Percentiles rank a stretch among this genome's conserved stretches.
These are phyloP conservation scores for Myriosclerotinia curreyana DNA, from an alignment of 2,329 filamentous ascomycete species.

Conservation along the genomic window DNA sequence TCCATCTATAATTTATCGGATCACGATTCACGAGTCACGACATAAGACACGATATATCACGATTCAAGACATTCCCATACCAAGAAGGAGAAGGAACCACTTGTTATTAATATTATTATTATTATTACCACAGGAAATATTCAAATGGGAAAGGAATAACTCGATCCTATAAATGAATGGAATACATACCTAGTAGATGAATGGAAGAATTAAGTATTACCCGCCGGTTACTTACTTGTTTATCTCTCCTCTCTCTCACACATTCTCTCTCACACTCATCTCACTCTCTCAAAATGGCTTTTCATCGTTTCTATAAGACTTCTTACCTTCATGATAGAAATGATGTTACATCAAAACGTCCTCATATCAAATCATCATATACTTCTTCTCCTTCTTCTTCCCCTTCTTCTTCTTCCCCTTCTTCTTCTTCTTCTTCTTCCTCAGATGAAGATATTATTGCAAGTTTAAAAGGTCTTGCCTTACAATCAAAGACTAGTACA, in stretches of 20 bases:
- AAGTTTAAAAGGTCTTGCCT: conserved; percentile 25
- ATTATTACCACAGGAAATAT: too few relatives aligned
- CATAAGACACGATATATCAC: neutral
- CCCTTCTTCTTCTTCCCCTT: too few relatives aligned
- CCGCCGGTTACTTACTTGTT: too few relatives aligned
- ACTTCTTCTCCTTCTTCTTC: too few relatives aligned
- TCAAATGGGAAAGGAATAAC: neutral
- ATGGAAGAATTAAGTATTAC: too few relatives aligned
- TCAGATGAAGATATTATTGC: conserved; percentile 30
- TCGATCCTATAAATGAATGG: too few relatives aligned
- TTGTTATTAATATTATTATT: too few relatives aligned
- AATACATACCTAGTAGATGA: too few relatives aligned
- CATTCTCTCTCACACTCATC: too few relatives aligned
- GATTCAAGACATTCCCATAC: neutral
- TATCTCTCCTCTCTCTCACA: too few relatives aligned
- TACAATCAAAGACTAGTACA: conserved; percentile 14
- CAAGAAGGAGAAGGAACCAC: too few relatives aligned
- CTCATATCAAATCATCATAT: neutral
- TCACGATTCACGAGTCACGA: conserved; percentile 11
- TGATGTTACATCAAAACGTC: conserved; percentile 39
- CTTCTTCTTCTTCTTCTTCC: conserved; percentile 8
- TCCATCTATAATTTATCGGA: too few relatives aligned
- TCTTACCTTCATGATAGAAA: conserved; percentile 41
- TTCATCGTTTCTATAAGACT: conserved; percentile 48
- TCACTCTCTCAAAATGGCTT: conserved; percentile 43